Conservation (phyloP, 2,329 filamentous ascomycete species). For the Clonostachys rosea region DNA sequence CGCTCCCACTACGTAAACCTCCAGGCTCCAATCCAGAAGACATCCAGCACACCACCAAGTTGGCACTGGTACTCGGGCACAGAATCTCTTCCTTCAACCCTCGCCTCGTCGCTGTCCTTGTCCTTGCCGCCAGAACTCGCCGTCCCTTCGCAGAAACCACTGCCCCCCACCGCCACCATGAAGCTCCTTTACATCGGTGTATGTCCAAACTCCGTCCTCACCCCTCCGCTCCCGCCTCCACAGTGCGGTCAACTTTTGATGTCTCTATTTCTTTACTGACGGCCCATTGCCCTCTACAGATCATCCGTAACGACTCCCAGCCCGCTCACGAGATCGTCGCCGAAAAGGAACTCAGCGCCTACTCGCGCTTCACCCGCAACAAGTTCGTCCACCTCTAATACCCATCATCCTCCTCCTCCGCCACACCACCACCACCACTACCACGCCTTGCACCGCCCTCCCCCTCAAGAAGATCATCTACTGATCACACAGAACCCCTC, state of each 20-base stretch:
- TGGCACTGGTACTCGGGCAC: no score
- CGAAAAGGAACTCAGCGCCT: conserved; percentile 74
- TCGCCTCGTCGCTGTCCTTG: no score
- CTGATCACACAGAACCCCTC: neutral
- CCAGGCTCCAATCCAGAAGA: no score
- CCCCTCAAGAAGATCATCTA: neutral
- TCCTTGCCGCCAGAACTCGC: no score
- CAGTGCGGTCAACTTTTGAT: neutral
- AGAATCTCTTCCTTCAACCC: no score
- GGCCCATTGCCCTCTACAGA: conserved; percentile 38
- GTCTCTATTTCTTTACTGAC: neutral
- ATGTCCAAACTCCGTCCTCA: neutral
- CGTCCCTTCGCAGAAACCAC: no score
- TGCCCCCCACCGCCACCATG: conserved; percentile 1
- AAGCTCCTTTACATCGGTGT: conserved; percentile 7
- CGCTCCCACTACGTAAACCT: no score
- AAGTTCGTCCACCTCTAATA: conserved; percentile 42
- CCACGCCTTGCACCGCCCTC: neutral
- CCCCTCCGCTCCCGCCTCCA: neutral
- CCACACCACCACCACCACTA: neutral
- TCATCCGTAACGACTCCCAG: conserved; percentile 75
- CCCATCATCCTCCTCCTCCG: conserved; percentile 5
- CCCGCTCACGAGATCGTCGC: conserved; percentile 72
- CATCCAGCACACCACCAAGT: no score
- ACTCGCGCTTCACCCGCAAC: conserved; percentile 73